Conservation (phyloP, 73 alveolate genomes). For the Stentor coeruleus region DNA sequence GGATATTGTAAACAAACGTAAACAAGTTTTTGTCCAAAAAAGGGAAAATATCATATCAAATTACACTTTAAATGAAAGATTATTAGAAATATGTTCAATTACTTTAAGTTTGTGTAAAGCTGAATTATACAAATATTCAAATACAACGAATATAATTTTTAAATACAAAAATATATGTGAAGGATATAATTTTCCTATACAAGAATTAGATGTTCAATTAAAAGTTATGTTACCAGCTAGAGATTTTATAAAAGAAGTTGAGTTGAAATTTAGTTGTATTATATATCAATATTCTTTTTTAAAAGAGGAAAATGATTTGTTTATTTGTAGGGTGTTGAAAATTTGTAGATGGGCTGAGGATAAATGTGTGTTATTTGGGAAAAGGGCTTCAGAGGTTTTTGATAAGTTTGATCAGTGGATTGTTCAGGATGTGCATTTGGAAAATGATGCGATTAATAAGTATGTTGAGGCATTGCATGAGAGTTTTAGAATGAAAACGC, state of each 20-base stretch:
- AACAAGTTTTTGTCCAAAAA: not conserved
- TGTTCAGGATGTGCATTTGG: not conserved
- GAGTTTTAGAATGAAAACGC: no score
- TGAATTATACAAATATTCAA: not conserved
- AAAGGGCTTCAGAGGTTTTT: not conserved
- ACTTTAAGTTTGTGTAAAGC: not conserved
- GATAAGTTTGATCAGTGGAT: slow-evolving; percentile 10
- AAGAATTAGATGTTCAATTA: not conserved
- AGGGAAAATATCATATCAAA: not conserved
- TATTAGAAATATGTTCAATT: no score
- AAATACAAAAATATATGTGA: no score
- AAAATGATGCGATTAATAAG: not conserved
- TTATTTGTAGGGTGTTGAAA: not conserved
- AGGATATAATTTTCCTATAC: no score
- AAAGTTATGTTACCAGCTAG: not conserved
- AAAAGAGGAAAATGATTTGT: not conserved
- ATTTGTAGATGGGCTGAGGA: not conserved
- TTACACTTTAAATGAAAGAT: not conserved
- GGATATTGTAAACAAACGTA: not conserved
- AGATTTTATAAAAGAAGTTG: not conserved
- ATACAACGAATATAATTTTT: not conserved
- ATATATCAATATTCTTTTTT: not conserved
- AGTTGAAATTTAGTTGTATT: not conserved
- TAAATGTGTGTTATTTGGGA: not conserved
- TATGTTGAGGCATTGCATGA: not conserved